phyloP scores from a whole-genome alignment of 805 yeast genomes.

The Tetrapisispora phaffii region DNA sequence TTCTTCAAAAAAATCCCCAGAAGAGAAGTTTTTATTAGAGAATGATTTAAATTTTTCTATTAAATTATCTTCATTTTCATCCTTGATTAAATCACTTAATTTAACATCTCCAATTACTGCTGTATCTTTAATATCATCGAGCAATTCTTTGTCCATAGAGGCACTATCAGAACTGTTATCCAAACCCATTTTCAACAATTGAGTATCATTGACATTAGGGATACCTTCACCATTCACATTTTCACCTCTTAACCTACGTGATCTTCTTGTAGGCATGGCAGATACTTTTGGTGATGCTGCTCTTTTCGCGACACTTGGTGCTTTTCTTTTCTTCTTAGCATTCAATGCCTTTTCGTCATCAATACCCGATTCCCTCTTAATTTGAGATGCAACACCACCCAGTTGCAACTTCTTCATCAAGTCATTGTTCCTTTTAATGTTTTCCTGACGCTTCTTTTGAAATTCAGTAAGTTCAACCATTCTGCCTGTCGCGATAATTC shows the following conservation, averaged over 20 bases:
- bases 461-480: conserved; percentile 44
- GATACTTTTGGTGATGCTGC: conserved; percentile 12
- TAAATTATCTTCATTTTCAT: conserved; percentile 29
- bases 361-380: conserved; percentile 38
- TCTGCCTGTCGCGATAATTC: neutral
- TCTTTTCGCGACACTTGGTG: conserved; percentile 5
- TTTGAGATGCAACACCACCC: conserved; percentile 44
- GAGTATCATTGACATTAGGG: conserved; percentile 20
- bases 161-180: conserved; percentile 1
- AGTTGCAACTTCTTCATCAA: conserved; percentile 63
- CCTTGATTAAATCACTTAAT: conserved; percentile 46
- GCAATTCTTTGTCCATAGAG: conserved; percentile 16
- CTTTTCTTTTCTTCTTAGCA: conserved; percentile 18
- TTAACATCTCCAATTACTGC: conserved; percentile 59
- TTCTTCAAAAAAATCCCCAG: conserved; percentile 62
- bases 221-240: conserved; percentile 37
- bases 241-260: conserved; percentile 69
- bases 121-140: conserved; percentile 43
- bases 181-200: conserved; percentile 14
- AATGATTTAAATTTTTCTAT: conserved; percentile 25
- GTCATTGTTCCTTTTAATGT: conserved; percentile 75
- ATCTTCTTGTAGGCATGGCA: conserved; percentile 55
- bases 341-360: conserved; percentile 22
- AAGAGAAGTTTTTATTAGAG: conserved; percentile 36
- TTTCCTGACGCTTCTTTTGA: conserved; percentile 62